A percentile compares a stretch with the other conserved stretches of the same genome.
Evolutionary conservation across 179 eudicot genomes (phyloP).

Genomic region (Corrigiola litoralis): DNA sequence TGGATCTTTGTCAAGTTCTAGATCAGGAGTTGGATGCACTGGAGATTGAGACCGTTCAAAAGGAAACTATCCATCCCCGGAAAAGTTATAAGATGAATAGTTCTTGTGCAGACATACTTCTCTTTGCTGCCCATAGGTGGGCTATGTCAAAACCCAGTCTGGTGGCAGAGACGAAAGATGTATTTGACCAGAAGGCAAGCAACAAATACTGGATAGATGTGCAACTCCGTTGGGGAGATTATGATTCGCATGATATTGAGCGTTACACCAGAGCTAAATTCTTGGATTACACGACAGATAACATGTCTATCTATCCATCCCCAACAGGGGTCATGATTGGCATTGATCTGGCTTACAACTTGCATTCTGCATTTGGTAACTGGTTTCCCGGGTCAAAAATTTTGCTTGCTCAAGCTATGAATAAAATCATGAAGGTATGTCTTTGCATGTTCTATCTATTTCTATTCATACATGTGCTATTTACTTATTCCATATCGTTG

Average conservation of each 20-base stretch:
- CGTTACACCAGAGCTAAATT: conserved; percentile 97
- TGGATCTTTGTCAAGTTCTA: conserved; percentile 99
- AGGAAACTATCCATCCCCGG: conserved; percentile 98
- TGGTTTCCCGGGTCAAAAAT: conserved; percentile 99
- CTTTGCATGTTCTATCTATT: background rate
- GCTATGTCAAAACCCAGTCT: conserved; percentile 98
- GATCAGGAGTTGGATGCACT: conserved; percentile 98
- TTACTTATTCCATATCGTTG: background rate
- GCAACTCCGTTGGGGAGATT: conserved; percentile 99
- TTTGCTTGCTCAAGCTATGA: conserved; percentile 96
- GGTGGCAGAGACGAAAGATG: conserved; percentile 97
- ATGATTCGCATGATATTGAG: conserved; percentile 98
- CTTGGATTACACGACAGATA: conserved; percentile 99
- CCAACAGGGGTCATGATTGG: conserved; percentile 99
- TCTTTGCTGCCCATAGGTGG: conserved; percentile 99
- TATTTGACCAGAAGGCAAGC: conserved; percentile 98
- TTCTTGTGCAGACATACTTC: conserved; percentile 92
- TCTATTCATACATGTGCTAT: background rate
- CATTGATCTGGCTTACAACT: conserved; percentile 90
- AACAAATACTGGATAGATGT: conserved; percentile 99
- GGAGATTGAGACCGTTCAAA: conserved; percentile 97
- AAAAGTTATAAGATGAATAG: conserved; percentile 99
- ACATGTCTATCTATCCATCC: conserved; percentile 98
- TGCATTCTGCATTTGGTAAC: conserved; percentile 99
- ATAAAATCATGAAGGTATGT: conserved; percentile 98